A percentile compares a stretch with the other conserved stretches of the same genome.
These are phyloP conservation scores for Mayamaea pseudoterrestris DNA, from an alignment of 108 stramenopile genomes.

Conservation along the genomic window DNA sequence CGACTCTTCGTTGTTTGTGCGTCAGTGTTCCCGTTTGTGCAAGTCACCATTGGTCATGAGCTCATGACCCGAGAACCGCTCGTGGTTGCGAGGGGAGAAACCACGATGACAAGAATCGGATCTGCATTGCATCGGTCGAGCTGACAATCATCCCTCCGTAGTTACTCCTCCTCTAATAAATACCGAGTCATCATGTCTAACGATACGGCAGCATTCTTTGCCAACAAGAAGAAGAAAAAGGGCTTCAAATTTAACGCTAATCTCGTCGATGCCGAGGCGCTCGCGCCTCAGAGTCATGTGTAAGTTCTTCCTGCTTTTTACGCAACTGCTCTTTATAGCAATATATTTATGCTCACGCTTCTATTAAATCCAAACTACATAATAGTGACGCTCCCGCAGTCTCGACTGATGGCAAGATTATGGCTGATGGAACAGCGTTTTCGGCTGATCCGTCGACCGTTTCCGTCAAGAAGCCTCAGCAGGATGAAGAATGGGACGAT, in stretches of 20 bases:
- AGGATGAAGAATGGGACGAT: conserved; percentile 67
- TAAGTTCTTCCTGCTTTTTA: conserved; percentile 20
- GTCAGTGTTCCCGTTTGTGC: too few relatives aligned
- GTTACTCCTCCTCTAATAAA: too few relatives aligned
- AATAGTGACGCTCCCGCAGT: conserved; percentile 68
- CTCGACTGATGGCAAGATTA: conserved; percentile 28
- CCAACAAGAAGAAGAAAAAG: conserved; percentile 77
- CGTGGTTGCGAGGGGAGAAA: too few relatives aligned
- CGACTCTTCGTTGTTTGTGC: too few relatives aligned
- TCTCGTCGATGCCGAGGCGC: conserved; percentile 64
- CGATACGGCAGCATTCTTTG: conserved; percentile 74
- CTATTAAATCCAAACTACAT: too few relatives aligned
- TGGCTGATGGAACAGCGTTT: neutral
- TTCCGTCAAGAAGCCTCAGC: conserved; percentile 23
- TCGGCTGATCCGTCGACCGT: neutral
- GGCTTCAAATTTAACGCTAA: conserved; percentile 87
- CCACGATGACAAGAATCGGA: too few relatives aligned
- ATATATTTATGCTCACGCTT: conserved; percentile 6
- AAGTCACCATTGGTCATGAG: too few relatives aligned
- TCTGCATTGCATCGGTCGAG: too few relatives aligned
- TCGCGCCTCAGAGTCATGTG: conserved; percentile 46
- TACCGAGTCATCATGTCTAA: conserved; percentile 48
- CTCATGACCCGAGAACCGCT: too few relatives aligned
- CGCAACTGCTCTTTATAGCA: conserved; percentile 22
- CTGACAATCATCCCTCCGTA: too few relatives aligned